Evolutionary conservation across 768 basidiomycete species (phyloP).

Genomic region (Hericium erinaceus): DNA sequence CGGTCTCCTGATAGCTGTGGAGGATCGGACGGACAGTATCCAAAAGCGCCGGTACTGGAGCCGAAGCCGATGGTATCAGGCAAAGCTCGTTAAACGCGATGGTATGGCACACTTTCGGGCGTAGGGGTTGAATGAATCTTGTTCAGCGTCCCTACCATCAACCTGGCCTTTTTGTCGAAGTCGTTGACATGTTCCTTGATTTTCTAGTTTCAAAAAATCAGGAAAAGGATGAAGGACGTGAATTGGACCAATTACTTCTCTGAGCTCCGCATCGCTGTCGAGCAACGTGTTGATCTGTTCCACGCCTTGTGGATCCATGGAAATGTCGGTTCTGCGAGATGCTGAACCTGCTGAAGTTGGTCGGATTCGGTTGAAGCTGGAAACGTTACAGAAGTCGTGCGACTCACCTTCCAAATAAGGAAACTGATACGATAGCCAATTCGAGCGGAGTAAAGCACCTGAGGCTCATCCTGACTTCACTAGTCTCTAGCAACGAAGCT

Average conservation of each 20-base stretch:
- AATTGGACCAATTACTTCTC: conserved; percentile 10
- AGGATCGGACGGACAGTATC: conserved; percentile 48
- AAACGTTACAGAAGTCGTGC: no score
- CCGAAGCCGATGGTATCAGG: neutral
- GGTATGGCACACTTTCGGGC: conserved; percentile 38
- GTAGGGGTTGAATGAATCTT: conserved; percentile 69
- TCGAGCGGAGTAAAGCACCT: no score
- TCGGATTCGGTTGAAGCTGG: no score
- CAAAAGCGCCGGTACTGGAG: conserved; percentile 50
- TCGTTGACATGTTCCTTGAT: conserved; percentile 69
- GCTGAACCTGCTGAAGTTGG: neutral
- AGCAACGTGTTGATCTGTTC: conserved; percentile 8
- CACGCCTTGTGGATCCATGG: conserved; percentile 14
- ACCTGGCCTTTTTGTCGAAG: conserved; percentile 66
- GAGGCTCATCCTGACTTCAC: no score
- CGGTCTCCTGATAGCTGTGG: conserved; percentile 42
- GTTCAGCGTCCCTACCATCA: conserved; percentile 67
- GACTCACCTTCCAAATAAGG: no score
- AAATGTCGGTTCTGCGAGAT: neutral
- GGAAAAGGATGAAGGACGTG: no score
- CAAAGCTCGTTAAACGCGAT: neutral
- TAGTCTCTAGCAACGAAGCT: no score
- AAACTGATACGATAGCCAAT: no score
- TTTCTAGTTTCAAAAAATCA: conserved; percentile 37
- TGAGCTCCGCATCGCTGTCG: conserved; percentile 8